phyloP scores from a whole-genome alignment of 192 early-diverging fungal genomes.

The Gamsiella multidivaricata region DNA sequence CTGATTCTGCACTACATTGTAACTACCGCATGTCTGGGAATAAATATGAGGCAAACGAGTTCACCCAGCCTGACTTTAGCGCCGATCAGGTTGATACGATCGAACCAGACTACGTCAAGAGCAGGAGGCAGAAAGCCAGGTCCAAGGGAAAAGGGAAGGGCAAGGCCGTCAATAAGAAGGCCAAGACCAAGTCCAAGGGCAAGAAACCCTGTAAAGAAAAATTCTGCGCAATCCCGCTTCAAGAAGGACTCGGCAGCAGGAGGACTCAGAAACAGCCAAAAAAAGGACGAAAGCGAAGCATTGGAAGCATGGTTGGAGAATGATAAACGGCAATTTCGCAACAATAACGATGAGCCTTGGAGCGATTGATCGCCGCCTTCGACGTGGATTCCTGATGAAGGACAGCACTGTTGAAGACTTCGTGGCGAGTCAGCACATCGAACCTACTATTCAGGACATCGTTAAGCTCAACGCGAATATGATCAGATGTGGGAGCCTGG shows the following conservation, averaged over 20 bases:
- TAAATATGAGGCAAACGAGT: too few relatives aligned
- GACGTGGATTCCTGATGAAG: neutral
- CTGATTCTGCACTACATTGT: too few relatives aligned
- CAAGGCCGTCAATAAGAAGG: too few relatives aligned
- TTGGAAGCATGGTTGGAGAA: conserved; percentile 2
- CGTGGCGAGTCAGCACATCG: neutral
- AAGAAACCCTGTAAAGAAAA: too few relatives aligned
- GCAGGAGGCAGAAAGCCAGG: too few relatives aligned
- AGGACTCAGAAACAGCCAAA: neutral
- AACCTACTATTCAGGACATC: neutral
- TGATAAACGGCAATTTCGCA: neutral
- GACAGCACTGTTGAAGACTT: neutral
- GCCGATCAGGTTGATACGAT: too few relatives aligned
- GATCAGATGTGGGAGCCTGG: neutral
- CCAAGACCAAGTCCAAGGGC: too few relatives aligned
- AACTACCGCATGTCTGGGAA: too few relatives aligned
- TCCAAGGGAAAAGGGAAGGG: too few relatives aligned
- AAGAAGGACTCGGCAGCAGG: neutral
- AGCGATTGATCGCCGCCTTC: neutral
- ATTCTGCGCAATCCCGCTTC: neutral
- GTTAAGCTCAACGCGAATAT: neutral
- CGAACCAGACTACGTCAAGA: too few relatives aligned
- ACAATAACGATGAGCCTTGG: neutral
- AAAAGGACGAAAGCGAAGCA: neutral
- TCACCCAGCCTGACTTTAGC: too few relatives aligned